Base-by-base conservation (phyloP, 2,329 filamentous ascomycete genomes). In the Verticillium dahliae region DNA sequence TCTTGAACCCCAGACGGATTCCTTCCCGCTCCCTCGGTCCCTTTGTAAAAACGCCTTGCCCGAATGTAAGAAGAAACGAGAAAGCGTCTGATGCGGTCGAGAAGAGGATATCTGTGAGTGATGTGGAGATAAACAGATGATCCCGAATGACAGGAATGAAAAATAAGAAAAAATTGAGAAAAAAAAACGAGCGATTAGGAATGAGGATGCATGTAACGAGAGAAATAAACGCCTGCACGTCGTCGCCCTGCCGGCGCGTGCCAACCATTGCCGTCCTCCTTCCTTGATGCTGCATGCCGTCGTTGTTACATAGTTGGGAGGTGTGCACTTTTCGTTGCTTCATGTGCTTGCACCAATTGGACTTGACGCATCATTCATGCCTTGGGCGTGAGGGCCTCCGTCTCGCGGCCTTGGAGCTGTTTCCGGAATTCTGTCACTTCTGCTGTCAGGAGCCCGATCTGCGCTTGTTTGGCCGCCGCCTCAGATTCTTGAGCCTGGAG, bases 401-500 rank as follows among this genome's bases (percentile, higher is more conserved):
- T 13, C 9, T 31, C 57, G n/a, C 57, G 57, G 18, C 38, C 33
- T 18, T 41, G 33, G 35, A 57, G 58, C 62, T 62, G 59, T 55
- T 60, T 58, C n/a, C 34, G 27, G 56, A 58, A n/a, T 41, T 50
- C 60, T 57, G 22, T 50, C 33, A 59, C 58, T 58, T 56, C 35
- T 37, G 41, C 56, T 37, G 59, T 45, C 38, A 59, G 58, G 15
- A 45, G 45, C 18, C 59, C 57, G 58, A 58, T 59, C 59, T 57
- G 64, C 37, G 58, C 61, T 58, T 63, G 60, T 45, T 57, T 59
- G 15, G 56, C 58, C 11, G 63, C 22, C 15, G 58, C 38, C 55
- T 63, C 64, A 33, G 34, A 60, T 27, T 63, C 65, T 15, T 60
- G 65, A 27, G 68, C 62, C 41, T 73, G 71, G 37, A 70, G 59